Evolutionary conservation across 805 yeast species (phyloP).

Genomic region (Schwanniomyces sp.): DNA sequence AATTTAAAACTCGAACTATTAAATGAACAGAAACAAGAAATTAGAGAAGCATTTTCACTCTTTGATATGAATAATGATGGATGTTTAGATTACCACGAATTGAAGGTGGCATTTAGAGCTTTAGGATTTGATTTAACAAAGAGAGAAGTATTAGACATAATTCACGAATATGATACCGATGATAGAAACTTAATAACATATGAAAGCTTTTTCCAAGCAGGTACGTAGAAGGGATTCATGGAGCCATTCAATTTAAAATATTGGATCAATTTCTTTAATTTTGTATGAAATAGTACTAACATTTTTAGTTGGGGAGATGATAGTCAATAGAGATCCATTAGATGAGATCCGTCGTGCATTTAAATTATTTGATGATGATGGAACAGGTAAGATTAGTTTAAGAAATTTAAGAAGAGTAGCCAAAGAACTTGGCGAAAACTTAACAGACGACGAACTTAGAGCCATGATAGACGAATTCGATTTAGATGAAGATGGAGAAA

Average conservation of each 20-base stretch:
- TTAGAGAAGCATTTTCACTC: constrained; percentile 84
- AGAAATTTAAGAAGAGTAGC: constrained; percentile 86
- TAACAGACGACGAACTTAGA: constrained; percentile 86
- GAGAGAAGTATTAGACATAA: constrained; percentile 70
- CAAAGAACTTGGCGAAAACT: constrained; percentile 86
- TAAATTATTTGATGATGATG: constrained; percentile 82
- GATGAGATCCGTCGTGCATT: constrained; percentile 93
- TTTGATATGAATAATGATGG: constrained; percentile 95
- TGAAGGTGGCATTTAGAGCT: constrained; percentile 92
- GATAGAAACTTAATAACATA: constrained; percentile 70
- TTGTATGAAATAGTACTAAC: neutral
- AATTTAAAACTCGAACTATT: constrained; percentile 64
- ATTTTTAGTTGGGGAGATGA: constrained; percentile 65
- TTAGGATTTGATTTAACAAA: constrained; percentile 84
- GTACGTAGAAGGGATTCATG: constrained; percentile 36
- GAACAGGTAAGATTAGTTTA: constrained; percentile 80
- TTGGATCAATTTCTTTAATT: neutral
- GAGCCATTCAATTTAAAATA: neutral
- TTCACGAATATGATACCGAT: constrained; percentile 79
- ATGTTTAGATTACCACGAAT: constrained; percentile 84
- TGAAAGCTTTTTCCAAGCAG: constrained; percentile 77
- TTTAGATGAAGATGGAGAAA: constrained; percentile 93
- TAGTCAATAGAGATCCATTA: constrained; percentile 85
- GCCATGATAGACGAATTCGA: constrained; percentile 99
- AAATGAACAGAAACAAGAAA: constrained; percentile 88